Evolutionary conservation across 1,284 basidiomycete species (phyloP), one percentile per base, ranked within the genome.

Genomic region (Leccinum fuscescens): DNA sequence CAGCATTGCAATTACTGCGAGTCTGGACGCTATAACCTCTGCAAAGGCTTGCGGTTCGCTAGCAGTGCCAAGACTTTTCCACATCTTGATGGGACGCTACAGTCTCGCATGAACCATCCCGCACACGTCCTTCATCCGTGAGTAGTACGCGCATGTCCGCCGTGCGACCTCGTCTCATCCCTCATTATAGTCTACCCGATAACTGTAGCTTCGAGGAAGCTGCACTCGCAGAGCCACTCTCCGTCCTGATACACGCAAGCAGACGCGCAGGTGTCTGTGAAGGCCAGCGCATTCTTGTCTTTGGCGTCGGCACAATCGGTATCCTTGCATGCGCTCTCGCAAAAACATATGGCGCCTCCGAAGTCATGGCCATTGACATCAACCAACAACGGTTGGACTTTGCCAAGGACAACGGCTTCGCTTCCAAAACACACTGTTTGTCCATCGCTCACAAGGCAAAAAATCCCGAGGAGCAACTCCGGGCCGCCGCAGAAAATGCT

Each of bases 291-390:
- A 87, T 96, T 49, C 87, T 97, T 66, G 90, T 98, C 56, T 89
- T 94, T 64, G 96, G 96, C 55, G 92, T 92, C 15, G 95, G 95
- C 55, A 88, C 96, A 3, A 96, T 98, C 70, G 96, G 95, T 42
- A 83, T 96, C 54, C 86, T 98, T 53, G 92, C 93, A 0, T 92
- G 89, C 70, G 82, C 91, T 1, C 82, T 95, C 59, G 89, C 92
- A 53, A 84, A 85, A 66, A 84, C 89, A 20, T 75, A 78, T 54
- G 92, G 92, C 55, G 89, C 90, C 4, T 80, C 86, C 2, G 80
- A 82, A 59, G 82, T 95, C 66, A 84, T 89, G 61, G 90, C 89
- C 20, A 83, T 94, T 72, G 94, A 96, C 78, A 94, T 94, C 76
- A 94, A 95, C 77, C 80, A 83, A 65, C 78, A 82, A 35, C 86